Evolutionary conservation across 305 asterid genomes (phyloP).

Genomic region (Solanum aculeatissimum): DNA sequence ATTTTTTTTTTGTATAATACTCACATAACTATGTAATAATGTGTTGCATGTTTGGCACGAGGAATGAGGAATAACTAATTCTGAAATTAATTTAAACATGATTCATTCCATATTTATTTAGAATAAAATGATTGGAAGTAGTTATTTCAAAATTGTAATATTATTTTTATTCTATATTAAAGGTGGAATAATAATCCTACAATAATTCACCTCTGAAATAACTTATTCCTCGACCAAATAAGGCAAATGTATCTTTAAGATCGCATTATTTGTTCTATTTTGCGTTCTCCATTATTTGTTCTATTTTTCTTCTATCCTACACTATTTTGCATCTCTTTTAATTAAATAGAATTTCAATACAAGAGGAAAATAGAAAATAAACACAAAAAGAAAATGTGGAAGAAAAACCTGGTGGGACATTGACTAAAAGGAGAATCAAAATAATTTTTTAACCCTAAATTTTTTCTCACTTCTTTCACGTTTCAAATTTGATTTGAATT

Average conservation of each 20-base stretch:
- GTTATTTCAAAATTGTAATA: too few relatives aligned
- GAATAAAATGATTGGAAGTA: too few relatives aligned
- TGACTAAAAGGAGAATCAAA: background rate
- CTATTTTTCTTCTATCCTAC: background rate
- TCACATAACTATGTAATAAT: too few relatives aligned
- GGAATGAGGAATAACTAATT: too few relatives aligned
- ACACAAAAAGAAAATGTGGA: background rate
- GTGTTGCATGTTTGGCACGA: too few relatives aligned
- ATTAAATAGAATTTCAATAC: background rate
- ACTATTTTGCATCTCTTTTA: background rate
- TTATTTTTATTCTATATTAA: too few relatives aligned
- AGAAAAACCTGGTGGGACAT: background rate
- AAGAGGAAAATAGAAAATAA: background rate
- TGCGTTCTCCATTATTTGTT: background rate
- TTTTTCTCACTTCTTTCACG: background rate
- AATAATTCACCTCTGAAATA: too few relatives aligned
- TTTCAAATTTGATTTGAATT: background rate
- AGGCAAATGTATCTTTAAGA: background rate
- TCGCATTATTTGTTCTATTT: background rate
- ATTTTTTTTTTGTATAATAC: too few relatives aligned
- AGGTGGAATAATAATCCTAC: too few relatives aligned
- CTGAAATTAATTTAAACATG: too few relatives aligned
- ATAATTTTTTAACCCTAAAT: background rate
- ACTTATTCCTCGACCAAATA: too few relatives aligned
- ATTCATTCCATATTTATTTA: too few relatives aligned